Base-by-base conservation (phyloP, 164 flowering plant species). In the Magnolia kwangsiensis region DNA sequence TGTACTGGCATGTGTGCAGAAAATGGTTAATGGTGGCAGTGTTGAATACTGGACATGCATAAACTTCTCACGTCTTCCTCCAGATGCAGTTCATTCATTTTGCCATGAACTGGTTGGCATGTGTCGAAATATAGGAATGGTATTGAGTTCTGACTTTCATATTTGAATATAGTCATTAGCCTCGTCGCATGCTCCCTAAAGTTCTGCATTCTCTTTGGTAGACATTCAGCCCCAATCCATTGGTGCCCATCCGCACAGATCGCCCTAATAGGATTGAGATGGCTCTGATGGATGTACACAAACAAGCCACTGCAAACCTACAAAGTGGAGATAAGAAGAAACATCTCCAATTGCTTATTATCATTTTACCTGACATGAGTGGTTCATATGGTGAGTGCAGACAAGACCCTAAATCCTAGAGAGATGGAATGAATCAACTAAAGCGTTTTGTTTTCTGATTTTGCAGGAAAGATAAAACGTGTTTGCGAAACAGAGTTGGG, bases 91-190 rank as follows among this genome's bases (percentile, higher is more conserved):
- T 23, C 24, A 23, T 23, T 0, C 1, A 23, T 23, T 23, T 23
- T 23, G 24, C 24, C 24, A 23, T 1, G 24, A 23, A 23, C 24
- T 23, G 24, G 24, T 23, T 23, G 24, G 24, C 24, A 23, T 23
- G 96, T 94, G 98, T 69, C 19, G 0, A 3, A 83, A 83, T 58
- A 89, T 89, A 76, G 99, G 99, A 75, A 90, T 96, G 96, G 99
- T 96, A 31, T 31, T 23, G 86, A 76, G 82, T 10, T 0, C 9
- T 27, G 7, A 6, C 50, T 20, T 19, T 63, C 2, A 18, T n/a
- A 63, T 10, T 9, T 8, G 10, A 9, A 2, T 63, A 18, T 63
- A 63, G 21, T 0, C 18, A 20, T 8, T 65, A 0, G 0, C 55
- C 67, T 29, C 8, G 31, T 0, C 7, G 1, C 18, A 8, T 74